These are phyloP conservation scores for Boechera retrofracta DNA, from an alignment of 345 rosid species.

Conservation along the genomic window DNA sequence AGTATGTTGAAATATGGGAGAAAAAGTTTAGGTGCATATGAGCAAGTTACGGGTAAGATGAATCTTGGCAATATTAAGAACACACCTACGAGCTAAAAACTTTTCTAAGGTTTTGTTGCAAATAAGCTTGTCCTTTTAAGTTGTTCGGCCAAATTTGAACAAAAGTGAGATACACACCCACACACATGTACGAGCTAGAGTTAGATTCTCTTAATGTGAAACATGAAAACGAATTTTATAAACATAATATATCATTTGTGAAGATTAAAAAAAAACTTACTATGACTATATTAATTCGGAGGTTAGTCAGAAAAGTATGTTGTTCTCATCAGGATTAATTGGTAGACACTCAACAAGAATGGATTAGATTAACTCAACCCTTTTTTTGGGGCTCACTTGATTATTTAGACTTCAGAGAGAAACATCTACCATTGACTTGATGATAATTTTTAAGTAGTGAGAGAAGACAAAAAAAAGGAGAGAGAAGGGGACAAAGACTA, in stretches of 20 bases:
- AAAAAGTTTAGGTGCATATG: slow-evolving; percentile 29
- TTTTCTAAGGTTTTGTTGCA: slow-evolving; percentile 26
- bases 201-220: slow-evolving; percentile 14
- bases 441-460: slow-evolving; percentile 14
- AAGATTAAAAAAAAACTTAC: neutral
- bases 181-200: neutral
- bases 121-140: slow-evolving; percentile 22
- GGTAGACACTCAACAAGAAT: neutral
- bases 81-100: slow-evolving; percentile 32
- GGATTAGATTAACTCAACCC: neutral
- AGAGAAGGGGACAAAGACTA: neutral
- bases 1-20: neutral
- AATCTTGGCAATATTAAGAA: slow-evolving; percentile 30
- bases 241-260: slow-evolving; percentile 5
- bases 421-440: slow-evolving; percentile 30
- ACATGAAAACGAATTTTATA: neutral
- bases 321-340: neutral
- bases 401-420: neutral
- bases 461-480: slow-evolving; percentile 22
- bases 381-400: slow-evolving; percentile 5
- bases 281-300: neutral
- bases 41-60: slow-evolving; percentile 35
- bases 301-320: neutral
- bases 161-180: neutral
- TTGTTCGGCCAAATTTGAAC: slow-evolving; percentile 8